Evolutionary conservation across 140 eudicot species (phyloP).

Genomic region (Ambrosia hybrid): DNA sequence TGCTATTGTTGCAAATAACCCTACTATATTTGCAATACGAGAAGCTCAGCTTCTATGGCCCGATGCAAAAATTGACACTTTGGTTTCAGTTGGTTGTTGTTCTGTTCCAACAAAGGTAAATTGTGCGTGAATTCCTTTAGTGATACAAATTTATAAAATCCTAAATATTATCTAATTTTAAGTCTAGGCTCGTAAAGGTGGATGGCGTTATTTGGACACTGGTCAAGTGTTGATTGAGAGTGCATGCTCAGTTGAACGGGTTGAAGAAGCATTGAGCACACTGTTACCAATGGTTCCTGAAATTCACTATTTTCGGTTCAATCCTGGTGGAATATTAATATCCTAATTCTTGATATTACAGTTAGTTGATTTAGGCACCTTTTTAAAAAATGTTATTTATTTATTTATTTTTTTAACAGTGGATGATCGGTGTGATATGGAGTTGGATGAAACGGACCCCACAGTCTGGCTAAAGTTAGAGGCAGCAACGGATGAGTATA

Average conservation of each 20-base stretch:
- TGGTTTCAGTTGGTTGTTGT: constrained; percentile 90
- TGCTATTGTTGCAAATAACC: constrained; percentile 94
- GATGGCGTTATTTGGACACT: constrained; percentile 97
- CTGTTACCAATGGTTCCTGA: constrained; percentile 96
- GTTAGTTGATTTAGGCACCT: constrained; percentile 3
- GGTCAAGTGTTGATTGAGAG: constrained; percentile 98
- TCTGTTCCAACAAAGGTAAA: constrained; percentile 89
- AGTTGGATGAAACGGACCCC: constrained; percentile 98
- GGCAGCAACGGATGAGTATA: constrained; percentile 85
- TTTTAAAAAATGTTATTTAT: neutral
- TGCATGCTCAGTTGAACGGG: constrained; percentile 98
- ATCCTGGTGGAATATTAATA: constrained; percentile 65
- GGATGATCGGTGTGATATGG: constrained; percentile 99
- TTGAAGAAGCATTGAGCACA: constrained; percentile 91
- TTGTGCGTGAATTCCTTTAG: constrained; percentile 2
- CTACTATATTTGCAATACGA: constrained; percentile 82
- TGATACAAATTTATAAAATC: neutral
- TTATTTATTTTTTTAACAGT: constrained; percentile 40
- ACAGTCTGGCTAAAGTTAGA: constrained; percentile 85
- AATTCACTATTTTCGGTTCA: constrained; percentile 88
- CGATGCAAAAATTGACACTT: constrained; percentile 74
- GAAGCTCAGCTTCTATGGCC: constrained; percentile 97
- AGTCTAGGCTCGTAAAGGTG: constrained; percentile 85
- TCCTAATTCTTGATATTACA: neutral
- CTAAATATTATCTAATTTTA: neutral